Evolutionary conservation across 352 stramenopile species (phyloP).

Genomic region (Albugo laibachii): DNA sequence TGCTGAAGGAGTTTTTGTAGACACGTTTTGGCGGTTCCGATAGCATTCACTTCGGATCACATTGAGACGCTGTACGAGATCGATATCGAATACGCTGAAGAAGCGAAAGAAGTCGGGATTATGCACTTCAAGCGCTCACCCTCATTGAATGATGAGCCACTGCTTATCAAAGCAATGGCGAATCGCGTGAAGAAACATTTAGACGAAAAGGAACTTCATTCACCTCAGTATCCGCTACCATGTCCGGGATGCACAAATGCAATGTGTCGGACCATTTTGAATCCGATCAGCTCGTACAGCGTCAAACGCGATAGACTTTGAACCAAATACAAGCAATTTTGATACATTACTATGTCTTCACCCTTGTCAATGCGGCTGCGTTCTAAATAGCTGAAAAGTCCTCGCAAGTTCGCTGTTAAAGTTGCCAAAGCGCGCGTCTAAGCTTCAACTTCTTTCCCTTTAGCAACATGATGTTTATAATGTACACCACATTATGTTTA

Average conservation of each 20-base stretch:
- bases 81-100: constrained; percentile 97
- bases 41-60: constrained; percentile 98
- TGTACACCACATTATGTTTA: too few species aligned
- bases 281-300: constrained; percentile 62
- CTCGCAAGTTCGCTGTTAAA: too few species aligned
- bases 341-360: too few species aligned
- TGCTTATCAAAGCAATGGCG: constrained; percentile 93
- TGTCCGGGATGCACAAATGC: constrained; percentile 66
- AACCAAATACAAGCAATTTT: too few species aligned
- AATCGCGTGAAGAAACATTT: constrained; percentile 92
- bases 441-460: too few species aligned
- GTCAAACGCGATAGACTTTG: neutral
- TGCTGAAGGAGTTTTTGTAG: constrained; percentile 7
- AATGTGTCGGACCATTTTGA: constrained; percentile 67
- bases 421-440: too few species aligned
- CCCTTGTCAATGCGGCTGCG: too few species aligned
- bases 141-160: constrained; percentile 88
- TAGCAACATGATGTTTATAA: too few species aligned
- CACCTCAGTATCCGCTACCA: constrained; percentile 66
- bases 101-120: constrained; percentile 89
- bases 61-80: constrained; percentile 99
- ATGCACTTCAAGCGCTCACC: constrained; percentile 88
- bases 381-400: too few species aligned
- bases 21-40: constrained; percentile 93
- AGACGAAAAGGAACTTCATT: constrained; percentile 47